Percentiles rank a stretch among this genome's conserved stretches.
Evolutionary conservation across 106 monocot species (phyloP).

Genomic region (Apostasia ramifera): DNA sequence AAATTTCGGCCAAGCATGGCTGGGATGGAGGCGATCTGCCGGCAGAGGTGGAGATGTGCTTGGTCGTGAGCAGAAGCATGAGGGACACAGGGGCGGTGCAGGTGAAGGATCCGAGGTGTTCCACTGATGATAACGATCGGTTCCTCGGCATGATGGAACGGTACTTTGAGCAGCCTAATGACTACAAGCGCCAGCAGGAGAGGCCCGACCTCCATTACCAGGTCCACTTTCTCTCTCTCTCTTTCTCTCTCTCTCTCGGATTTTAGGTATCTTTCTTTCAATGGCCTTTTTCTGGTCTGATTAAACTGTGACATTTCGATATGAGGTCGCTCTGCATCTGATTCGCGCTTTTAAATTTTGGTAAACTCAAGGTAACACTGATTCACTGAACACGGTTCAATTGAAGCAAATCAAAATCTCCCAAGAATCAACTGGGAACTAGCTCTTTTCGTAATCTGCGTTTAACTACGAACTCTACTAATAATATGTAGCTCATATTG

Average conservation of each 20-base stretch:
- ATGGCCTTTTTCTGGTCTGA: too few species aligned
- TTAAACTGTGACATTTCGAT: too few species aligned
- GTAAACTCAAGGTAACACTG: too few species aligned
- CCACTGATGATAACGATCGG: conserved; percentile 80
- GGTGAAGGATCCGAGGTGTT: conserved; percentile 85
- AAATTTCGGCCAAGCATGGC: neutral
- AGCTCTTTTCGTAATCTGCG: too few species aligned
- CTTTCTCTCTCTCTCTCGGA: too few species aligned
- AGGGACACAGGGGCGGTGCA: conserved; percentile 76
- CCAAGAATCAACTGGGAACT: too few species aligned
- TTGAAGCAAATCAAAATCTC: too few species aligned
- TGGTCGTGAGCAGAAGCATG: conserved; percentile 65
- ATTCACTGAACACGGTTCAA: too few species aligned
- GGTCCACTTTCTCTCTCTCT: conserved; percentile 20
- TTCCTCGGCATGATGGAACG: conserved; percentile 93
- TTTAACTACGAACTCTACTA: too few species aligned
- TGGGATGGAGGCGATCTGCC: conserved; percentile 4
- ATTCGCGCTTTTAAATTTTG: too few species aligned
- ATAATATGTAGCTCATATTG: neutral
- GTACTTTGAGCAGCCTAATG: conserved; percentile 66
- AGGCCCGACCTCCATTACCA: conserved; percentile 80
- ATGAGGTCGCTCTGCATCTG: too few species aligned
- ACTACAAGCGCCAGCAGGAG: conserved; percentile 76
- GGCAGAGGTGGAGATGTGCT: conserved; percentile 52
- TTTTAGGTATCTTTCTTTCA: too few species aligned